A percentile compares a stretch with the other conserved stretches of the same genome.
Conservation (phyloP, 345 rosid species). For the Pistacia vera region DNA sequence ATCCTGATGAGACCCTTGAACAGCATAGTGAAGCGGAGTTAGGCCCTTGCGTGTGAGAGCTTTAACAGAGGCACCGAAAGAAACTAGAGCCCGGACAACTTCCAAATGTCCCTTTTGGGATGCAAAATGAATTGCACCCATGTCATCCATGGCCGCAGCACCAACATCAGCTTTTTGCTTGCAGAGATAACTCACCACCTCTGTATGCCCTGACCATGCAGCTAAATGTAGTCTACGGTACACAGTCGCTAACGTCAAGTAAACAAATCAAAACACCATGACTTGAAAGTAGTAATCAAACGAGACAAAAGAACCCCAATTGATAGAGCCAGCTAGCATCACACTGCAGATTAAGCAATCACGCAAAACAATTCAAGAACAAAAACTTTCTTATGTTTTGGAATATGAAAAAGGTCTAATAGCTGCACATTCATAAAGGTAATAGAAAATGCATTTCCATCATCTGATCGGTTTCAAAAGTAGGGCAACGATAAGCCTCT, state of each 20-base stretch:
- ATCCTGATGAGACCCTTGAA: conserved; percentile 84
- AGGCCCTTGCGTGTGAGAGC: conserved; percentile 81
- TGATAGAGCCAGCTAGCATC: background rate
- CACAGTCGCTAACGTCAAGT: conserved; percentile 45
- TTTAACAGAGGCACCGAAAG: conserved; percentile 70
- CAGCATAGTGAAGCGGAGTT: conserved; percentile 93
- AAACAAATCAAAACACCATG: conserved; percentile 15
- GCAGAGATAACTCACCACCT: conserved; percentile 82
- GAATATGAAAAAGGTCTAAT: background rate
- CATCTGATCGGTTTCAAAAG: background rate
- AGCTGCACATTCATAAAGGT: background rate
- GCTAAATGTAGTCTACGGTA: conserved; percentile 79
- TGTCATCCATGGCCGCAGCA: conserved; percentile 96
- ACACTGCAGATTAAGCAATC: background rate
- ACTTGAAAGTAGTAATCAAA: background rate
- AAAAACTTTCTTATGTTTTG: background rate
- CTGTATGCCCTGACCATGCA: conserved; percentile 93
- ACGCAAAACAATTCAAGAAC: background rate
- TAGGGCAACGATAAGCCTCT: background rate
- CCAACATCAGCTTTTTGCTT: conserved; percentile 92
- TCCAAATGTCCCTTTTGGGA: conserved; percentile 93
- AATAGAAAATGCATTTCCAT: background rate
- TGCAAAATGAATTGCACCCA: conserved; percentile 97
- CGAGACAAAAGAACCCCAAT: background rate
- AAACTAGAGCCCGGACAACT: conserved; percentile 58